Evolutionary conservation across 2,329 filamentous ascomycete species (phyloP), one percentile per base, ranked within the genome.

Genomic region (Ascosphaera apis): DNA sequence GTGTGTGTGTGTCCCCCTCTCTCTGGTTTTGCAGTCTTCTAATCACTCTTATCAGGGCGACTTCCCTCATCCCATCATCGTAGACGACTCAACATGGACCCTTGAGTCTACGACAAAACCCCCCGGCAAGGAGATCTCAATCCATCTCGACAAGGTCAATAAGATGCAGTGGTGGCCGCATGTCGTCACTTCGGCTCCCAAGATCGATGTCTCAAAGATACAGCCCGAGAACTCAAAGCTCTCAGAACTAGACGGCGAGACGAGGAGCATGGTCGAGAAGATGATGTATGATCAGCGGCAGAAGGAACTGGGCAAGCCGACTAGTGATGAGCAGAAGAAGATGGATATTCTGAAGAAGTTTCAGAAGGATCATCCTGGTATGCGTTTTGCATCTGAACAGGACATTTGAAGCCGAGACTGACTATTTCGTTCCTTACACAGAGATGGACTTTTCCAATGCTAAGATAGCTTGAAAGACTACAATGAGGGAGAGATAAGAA

Each of bases 241-340:
- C 49, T 75, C 78, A 39, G 88, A 98, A 55, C 63, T 98, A 45
- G 86, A 95, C 52, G 88, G 88, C 41, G 79, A 91, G 65, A 98
- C 88, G 37, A 70, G 88, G 43, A 70, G 74, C 40, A 95, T 98
- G 86, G 88, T 98, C 32, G 88, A 98, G 72, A 98, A 98, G 71
- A 98, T 98, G 88, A 98, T 98, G 88, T 98, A 69, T 50, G 88
- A 98, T 62, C 88, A 98, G 66, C 67, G 79, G 45, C 84, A 95
- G 63, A 98, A 98, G 71, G 84, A 95, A 63, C 63, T 69, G 56
- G 88, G 88, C 3, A 67, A 77, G 56, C 81, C 83, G 33, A 83
- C 76, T 9, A 91, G 81, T 44, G 88, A 95, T 45, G 88, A 98
- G 63, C 75, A 91, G 67, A 81, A 84, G 66, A 95, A 95, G 69